phyloP scores from a whole-genome alignment of 345 rosid genomes.

The Salix brachista region DNA sequence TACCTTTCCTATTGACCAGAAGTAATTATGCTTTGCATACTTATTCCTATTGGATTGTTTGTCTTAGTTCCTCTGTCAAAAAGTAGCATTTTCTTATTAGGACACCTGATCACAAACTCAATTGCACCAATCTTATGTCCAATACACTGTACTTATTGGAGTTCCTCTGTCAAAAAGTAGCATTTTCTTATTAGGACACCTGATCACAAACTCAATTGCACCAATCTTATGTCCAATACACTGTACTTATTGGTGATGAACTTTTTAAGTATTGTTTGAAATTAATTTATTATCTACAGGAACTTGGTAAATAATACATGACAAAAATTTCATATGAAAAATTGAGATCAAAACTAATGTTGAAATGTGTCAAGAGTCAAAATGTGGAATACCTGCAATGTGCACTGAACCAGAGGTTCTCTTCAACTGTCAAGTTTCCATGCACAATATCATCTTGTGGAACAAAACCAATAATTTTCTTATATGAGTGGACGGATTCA shows the following conservation, averaged over 20 bases:
- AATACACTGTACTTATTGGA: neutral
- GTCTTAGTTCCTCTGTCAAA: neutral
- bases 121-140: neutral
- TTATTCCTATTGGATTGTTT: neutral
- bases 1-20: neutral
- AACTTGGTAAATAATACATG: neutral
- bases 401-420: constrained; percentile 95
- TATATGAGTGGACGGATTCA: constrained; percentile 71
- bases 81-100: neutral
- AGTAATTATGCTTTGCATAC: neutral
- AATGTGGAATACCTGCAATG: constrained; percentile 53
- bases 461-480: constrained; percentile 83
- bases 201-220: neutral
- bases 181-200: neutral
- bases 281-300: neutral
- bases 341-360: neutral
- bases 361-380: neutral
- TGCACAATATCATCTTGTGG: constrained; percentile 96
- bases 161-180: neutral
- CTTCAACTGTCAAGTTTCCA: constrained; percentile 94
- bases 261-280: neutral
- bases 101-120: neutral
- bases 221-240: neutral
- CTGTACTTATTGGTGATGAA: neutral
- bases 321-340: neutral